Conservation (phyloP, 148 eudicot genomes). For the Polygonum aviculare region DNA sequence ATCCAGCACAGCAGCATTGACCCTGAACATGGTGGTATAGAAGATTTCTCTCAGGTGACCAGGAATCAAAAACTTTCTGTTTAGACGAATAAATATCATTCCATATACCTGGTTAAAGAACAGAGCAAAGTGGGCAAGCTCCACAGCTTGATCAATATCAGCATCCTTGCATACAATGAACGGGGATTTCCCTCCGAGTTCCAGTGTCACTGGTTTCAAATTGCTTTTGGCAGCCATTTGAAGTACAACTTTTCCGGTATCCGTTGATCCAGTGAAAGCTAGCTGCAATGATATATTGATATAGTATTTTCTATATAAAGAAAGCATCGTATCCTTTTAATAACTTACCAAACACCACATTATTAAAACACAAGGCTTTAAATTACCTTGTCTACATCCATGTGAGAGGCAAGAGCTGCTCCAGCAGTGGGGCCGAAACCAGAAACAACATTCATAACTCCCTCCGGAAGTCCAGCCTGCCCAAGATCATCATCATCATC, state of each 20-base stretch:
- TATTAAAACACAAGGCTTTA: background rate
- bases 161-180: constrained; percentile 81
- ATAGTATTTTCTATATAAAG: background rate
- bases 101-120: constrained; percentile 58
- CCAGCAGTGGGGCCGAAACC: constrained; percentile 80
- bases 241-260: constrained; percentile 49
- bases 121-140: constrained; percentile 63
- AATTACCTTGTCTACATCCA: constrained; percentile 78
- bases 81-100: background rate
- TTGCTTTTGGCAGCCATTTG: constrained; percentile 55
- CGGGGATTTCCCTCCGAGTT: constrained; percentile 81
- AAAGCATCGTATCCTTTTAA: background rate
- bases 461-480: constrained; percentile 84
- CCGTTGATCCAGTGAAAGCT: constrained; percentile 76
- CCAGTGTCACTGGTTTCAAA: constrained; percentile 66
- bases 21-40: constrained; percentile 27
- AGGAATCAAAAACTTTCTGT: background rate
- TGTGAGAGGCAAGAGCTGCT: constrained; percentile 68
- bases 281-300: constrained; percentile 28
- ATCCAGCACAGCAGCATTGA: constrained; percentile 64
- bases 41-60: background rate
- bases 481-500: background rate
- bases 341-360: background rate
- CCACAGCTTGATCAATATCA: constrained; percentile 69
- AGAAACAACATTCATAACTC: constrained; percentile 62